Conservation (phyloP, 495 filamentous ascomycete genomes). For the Neurospora tetraspora region DNA sequence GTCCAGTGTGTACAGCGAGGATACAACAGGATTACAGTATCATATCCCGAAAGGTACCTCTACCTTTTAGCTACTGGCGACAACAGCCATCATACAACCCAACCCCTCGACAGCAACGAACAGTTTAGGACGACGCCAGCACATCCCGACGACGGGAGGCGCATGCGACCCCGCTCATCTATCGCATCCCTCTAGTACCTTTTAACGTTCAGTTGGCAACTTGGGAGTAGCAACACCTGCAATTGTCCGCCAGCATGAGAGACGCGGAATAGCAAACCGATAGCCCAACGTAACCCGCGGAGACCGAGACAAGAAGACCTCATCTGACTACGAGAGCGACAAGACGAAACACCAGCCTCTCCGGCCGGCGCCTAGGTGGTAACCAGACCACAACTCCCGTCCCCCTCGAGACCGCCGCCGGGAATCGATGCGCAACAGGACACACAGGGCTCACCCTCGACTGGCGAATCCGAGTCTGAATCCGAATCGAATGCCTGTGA, state of each 20-base stretch:
- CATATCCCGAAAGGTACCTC: background rate
- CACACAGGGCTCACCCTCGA: background rate
- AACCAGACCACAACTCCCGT: slow-evolving; percentile 1
- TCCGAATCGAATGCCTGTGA: slow-evolving; percentile 14
- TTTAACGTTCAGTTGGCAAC: background rate
- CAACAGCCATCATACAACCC: background rate
- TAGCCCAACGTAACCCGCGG: background rate
- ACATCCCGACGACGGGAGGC: background rate
- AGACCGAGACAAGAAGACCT: background rate
- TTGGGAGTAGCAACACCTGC: background rate
- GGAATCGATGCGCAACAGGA: slow-evolving; percentile 4
- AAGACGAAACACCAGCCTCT: background rate
- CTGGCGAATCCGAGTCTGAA: slow-evolving; percentile 1
- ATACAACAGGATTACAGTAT: background rate
- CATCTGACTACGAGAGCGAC: background rate
- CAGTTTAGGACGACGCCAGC: background rate
- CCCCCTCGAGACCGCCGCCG: slow-evolving; percentile 1
- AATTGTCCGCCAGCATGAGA: background rate
- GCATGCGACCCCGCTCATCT: background rate
- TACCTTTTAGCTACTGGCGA: background rate
- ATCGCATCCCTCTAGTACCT: background rate
- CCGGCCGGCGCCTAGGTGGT: background rate
- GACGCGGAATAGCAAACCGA: background rate
- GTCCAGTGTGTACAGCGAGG: background rate
- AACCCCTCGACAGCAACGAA: background rate